Conservation (phyloP, 2,329 filamentous ascomycete genomes). For the Ceratocystis destructans region DNA sequence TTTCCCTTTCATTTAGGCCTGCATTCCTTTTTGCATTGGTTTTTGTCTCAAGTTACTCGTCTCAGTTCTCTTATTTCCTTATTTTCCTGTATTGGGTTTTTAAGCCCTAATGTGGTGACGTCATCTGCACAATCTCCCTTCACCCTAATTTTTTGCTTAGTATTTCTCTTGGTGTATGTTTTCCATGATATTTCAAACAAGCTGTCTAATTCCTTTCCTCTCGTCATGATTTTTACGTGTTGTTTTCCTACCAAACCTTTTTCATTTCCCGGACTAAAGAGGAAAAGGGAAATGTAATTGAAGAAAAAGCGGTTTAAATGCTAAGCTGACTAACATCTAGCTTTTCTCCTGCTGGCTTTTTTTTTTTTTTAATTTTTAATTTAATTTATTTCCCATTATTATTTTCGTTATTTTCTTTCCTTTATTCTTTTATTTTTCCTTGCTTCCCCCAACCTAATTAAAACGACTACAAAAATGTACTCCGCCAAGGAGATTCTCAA, state of each 20-base stretch:
- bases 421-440: no score
- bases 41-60: neutral
- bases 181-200: neutral
- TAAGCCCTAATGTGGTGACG: neutral
- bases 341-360: neutral
- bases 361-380: no score
- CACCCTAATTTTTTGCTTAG: neutral
- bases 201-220: constrained; percentile 2
- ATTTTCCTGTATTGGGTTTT: neutral
- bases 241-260: no score
- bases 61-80: neutral
- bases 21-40: neutral
- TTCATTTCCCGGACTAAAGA: no score
- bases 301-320: neutral
- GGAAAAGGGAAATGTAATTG: neutral
- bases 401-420: no score
- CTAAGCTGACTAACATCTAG: neutral
- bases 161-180: neutral
- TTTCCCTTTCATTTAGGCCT: neutral
- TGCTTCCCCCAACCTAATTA: no score
- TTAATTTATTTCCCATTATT: no score
- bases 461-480: no score
- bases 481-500: no score
- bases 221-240: neutral
- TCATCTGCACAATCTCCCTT: neutral